A percentile compares a stretch with the other conserved stretches of the same genome.
Conservation (phyloP, 345 rosid genomes). For the Citrus sp. region DNA sequence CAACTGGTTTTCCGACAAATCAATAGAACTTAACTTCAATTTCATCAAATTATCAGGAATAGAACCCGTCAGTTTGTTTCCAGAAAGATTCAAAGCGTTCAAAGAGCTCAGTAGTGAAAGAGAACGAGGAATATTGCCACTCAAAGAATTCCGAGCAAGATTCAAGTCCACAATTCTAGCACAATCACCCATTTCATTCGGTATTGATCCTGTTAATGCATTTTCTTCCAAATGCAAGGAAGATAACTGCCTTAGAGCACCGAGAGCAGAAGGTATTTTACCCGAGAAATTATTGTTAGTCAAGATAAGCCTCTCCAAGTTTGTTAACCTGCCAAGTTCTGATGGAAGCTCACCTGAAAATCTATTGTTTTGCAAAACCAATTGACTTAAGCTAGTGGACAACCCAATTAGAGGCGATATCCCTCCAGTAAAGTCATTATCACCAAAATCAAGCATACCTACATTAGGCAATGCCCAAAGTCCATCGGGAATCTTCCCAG, state of each 20-base stretch:
- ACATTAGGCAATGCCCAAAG: constrained; percentile 72
- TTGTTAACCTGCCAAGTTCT: constrained; percentile 50
- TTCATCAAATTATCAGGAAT: constrained; percentile 53
- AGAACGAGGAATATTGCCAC: constrained; percentile 49
- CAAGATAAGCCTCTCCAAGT: constrained; percentile 56
- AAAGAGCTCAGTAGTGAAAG: constrained; percentile 48
- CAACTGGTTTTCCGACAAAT: constrained; percentile 61
- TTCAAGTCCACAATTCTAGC: constrained; percentile 61
- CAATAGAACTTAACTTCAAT: constrained; percentile 75
- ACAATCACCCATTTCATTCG: constrained; percentile 47
- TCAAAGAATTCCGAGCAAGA: constrained; percentile 64
- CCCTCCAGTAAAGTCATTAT: constrained; percentile 60
- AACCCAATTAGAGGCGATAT: constrained; percentile 47
- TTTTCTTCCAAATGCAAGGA: constrained; percentile 72
- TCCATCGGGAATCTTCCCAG: constrained; percentile 54
- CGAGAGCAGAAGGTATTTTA: constrained; percentile 50
- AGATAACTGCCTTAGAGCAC: constrained; percentile 50
- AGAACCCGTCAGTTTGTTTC: constrained; percentile 54
- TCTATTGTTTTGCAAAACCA: constrained; percentile 57
- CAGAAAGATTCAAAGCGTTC: constrained; percentile 77
- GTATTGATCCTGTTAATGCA: constrained; percentile 58
- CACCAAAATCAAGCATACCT: constrained; percentile 57
- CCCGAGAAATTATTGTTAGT: constrained; percentile 61
- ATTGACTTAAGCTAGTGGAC: constrained; percentile 48
- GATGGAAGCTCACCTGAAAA: constrained; percentile 65